Conservation (phyloP, 2,329 filamentous ascomycete genomes). For the Thelonectria blattea region DNA sequence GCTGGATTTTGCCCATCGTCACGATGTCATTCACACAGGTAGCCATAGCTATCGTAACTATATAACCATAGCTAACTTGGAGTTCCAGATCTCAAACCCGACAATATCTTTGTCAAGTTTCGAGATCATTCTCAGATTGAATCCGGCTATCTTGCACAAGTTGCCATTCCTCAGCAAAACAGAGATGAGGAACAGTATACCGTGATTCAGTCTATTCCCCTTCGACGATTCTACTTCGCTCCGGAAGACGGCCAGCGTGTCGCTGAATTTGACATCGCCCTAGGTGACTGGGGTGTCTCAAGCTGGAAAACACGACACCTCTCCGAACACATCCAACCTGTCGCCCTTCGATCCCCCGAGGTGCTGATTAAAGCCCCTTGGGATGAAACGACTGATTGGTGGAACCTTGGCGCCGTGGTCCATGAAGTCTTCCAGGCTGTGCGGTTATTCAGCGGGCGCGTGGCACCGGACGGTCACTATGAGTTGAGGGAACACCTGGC, state of each 20-base stretch:
- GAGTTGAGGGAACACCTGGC: constrained; percentile 20
- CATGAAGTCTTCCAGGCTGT: constrained; percentile 25
- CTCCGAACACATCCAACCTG: constrained; percentile 30
- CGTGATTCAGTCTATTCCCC: constrained; percentile 12
- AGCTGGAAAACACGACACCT: constrained; percentile 32
- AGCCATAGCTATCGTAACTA: neutral
- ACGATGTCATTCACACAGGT: constrained; percentile 34
- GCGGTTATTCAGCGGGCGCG: constrained; percentile 23
- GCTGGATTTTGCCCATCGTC: constrained; percentile 29
- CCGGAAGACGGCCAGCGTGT: neutral
- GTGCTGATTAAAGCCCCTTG: constrained; percentile 33
- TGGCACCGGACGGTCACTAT: constrained; percentile 14
- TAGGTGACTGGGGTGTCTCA: constrained; percentile 32
- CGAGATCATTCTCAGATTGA: constrained; percentile 23
- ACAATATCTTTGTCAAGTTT: constrained; percentile 34
- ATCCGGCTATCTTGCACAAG: constrained; percentile 20
- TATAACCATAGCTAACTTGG: neutral
- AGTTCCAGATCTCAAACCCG: neutral
- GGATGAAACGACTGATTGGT: constrained; percentile 28
- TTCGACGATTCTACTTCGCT: constrained; percentile 24
- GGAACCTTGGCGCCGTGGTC: constrained; percentile 32
- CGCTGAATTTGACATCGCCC: constrained; percentile 19
- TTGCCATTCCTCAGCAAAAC: constrained; percentile 18
- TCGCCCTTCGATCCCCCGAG: constrained; percentile 33
- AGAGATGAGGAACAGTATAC: constrained; percentile 15